Evolutionary conservation across 2,329 filamentous ascomycete species (phyloP), one percentile per base, ranked within the genome.

Genomic region (Periconia sp.): DNA sequence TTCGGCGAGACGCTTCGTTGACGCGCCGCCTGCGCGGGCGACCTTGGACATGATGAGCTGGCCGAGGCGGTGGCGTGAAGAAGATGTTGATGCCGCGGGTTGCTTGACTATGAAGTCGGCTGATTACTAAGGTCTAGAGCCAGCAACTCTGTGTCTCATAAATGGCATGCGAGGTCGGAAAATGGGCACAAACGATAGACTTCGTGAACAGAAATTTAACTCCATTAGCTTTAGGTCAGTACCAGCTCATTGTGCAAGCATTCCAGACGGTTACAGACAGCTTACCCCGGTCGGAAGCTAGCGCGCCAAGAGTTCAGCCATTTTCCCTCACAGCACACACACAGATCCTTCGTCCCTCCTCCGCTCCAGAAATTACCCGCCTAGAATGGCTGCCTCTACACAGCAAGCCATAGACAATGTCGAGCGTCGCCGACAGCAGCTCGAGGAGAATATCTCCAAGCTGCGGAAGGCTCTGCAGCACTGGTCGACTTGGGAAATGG

Each of bases 401-500:
- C 52, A 72, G 38, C 77, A 82, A 54, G 78, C 78, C 40, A 78
- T 91, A 36, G 73, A 82, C 31, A 81, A 86, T 59, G 79, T 95
- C 29, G 90, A 95, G 68, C 81, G 81, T 48, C 88, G 92, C 62
- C 82, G 89, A 12, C 75, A 81, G 54, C 79, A 85, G 48, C 84
- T 97, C 6, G 89, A 96, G 68, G 80, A 84, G 25, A 90, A 86
- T 52, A 80, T 95, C 33, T 73, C 78, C 36, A 84, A 89, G 65
- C 80, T 97, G 15, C 83, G 83, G 41, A 83, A 87, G 60, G 85
- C 88, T 5, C 78, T 97, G 39, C 84, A 85, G 50, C 87, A 95
- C 73, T 99, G 92, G 92, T 87, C 89, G 52, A 86, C 85, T 40
- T 95, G 89, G 82, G 92, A 95, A 66, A 84, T 88, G 34, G 92